A percentile compares a stretch with the other conserved stretches of the same genome.
Evolutionary conservation across 2,329 filamentous ascomycete species (phyloP).

Genomic region (Neofusicoccum umdonicola): DNA sequence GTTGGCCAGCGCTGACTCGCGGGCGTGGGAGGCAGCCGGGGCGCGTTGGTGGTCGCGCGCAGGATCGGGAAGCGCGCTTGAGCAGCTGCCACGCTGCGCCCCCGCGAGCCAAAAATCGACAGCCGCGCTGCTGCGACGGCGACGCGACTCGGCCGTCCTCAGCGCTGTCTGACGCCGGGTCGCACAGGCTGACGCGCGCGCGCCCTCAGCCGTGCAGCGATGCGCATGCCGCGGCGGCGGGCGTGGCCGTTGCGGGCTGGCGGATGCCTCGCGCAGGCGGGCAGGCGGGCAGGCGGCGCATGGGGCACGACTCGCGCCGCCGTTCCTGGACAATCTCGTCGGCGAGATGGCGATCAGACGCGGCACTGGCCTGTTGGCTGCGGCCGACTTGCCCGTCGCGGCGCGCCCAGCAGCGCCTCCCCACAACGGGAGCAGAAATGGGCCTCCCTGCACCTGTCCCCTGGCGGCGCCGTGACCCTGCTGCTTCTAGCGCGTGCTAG

Average conservation of each 20-base stretch:
- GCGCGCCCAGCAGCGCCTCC: background rate
- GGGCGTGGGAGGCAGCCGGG: too few species aligned
- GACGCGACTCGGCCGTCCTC: background rate
- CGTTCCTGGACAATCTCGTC: slow-evolving; percentile 12
- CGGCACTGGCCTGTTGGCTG: background rate
- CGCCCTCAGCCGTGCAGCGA: background rate
- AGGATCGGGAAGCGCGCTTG: slow-evolving; percentile 4
- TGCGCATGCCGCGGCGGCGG: background rate
- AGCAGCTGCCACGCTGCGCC: background rate
- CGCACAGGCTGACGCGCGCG: background rate
- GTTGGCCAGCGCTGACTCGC: background rate
- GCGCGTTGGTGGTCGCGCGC: background rate
- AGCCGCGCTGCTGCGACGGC: background rate
- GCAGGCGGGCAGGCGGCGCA: background rate
- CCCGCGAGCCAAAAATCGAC: too few species aligned
- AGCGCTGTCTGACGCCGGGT: background rate
- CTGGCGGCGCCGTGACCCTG: background rate
- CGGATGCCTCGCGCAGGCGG: background rate
- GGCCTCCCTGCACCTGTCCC: background rate
- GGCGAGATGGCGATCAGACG: slow-evolving; percentile 10
- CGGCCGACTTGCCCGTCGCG: background rate
- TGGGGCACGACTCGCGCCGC: background rate
- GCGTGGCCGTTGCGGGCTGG: background rate
- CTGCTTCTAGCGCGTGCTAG: background rate
- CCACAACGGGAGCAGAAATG: slow-evolving; percentile 10